These are phyloP conservation scores for Botrytis fabae DNA, from an alignment of 2,329 filamentous ascomycete genomes.

Conservation along the genomic window DNA sequence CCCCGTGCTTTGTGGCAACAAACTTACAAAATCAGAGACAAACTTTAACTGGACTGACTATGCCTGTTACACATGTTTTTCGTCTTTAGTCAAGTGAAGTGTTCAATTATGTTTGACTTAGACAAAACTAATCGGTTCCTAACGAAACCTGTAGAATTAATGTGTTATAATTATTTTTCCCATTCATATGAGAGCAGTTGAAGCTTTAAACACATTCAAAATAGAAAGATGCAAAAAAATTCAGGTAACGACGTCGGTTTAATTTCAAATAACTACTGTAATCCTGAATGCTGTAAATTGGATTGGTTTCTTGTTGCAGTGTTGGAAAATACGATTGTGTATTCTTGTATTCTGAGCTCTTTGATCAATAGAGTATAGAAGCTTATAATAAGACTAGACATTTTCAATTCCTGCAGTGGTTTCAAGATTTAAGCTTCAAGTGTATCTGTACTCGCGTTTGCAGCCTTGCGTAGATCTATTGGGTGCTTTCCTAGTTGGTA, in stretches of 20 bases:
- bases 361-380: too few species aligned
- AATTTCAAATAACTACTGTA: too few species aligned
- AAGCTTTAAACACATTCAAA: too few species aligned
- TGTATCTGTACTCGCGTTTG: not conserved
- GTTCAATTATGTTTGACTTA: too few species aligned
- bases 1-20: not conserved
- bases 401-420: not conserved
- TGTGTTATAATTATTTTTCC: too few species aligned
- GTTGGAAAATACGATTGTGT: not conserved
- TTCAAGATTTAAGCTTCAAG: not conserved
- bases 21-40: not conserved
- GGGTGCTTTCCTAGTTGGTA: not conserved
- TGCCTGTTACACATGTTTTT: too few species aligned
- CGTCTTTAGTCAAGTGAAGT: not conserved
- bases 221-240: too few species aligned
- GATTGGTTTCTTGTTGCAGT: not conserved
- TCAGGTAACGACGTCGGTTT: rapidly evolving
- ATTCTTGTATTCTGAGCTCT: not conserved
- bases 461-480: not conserved
- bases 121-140: too few species aligned
- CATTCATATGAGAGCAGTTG: too few species aligned
- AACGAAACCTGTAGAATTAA: too few species aligned
- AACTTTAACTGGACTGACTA: too few species aligned
- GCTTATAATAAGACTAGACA: not conserved
- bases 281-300: too few species aligned